Evolutionary conservation across 768 basidiomycete genomes (phyloP), one percentile per base, ranked within the genome.

Genomic region (Auricularia cornea): DNA sequence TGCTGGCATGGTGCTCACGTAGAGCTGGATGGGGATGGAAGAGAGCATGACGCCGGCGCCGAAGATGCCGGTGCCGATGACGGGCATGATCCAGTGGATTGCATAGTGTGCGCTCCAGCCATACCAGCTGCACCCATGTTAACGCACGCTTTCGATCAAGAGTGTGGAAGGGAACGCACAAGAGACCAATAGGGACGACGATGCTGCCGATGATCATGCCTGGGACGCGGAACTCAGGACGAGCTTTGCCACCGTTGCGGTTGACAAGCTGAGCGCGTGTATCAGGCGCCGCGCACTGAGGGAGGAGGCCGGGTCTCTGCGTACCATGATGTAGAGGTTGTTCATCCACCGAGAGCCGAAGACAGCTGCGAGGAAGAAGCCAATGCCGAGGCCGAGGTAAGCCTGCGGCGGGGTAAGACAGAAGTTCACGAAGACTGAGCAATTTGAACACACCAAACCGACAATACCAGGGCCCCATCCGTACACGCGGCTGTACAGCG

Each of bases 141-240:
- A 2, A 32, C 28, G 33, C 33, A 38, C 23, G 31, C 40, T 3
- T 14, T 63, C 2, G 31, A 30, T 18, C 20, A 6, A 18, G 23
- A 18, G 6, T 6, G 44, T 48, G 44, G 23, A n/a, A n/a, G n/a
- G n/a, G n/a, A n/a, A 48, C 68, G 29, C 48, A 69, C 67, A 68
- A 59, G 23, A 70, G 68, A n/a, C 88, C 89, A 54, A 89, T 73
- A 1, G 89, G 89, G 1, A 84, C 83, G 62, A 88, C 83, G 48
- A 85, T 72, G 1, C 87, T 87, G 14, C 89, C 89, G 68, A 90
- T 76, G 70, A 89, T 82, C 3, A 91, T 78, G 0, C 82, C 80
- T 4, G 90, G 90, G n/a, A 91, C 80, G 5, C 89, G 84, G 83
- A 84, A 87, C 71, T 91, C 89, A 0, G 90, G 89, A 64, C 81